Evolutionary conservation across 257 asterid species (phyloP), one percentile per base, ranked within the genome.

Genomic region (Lycium ferocissimum): DNA sequence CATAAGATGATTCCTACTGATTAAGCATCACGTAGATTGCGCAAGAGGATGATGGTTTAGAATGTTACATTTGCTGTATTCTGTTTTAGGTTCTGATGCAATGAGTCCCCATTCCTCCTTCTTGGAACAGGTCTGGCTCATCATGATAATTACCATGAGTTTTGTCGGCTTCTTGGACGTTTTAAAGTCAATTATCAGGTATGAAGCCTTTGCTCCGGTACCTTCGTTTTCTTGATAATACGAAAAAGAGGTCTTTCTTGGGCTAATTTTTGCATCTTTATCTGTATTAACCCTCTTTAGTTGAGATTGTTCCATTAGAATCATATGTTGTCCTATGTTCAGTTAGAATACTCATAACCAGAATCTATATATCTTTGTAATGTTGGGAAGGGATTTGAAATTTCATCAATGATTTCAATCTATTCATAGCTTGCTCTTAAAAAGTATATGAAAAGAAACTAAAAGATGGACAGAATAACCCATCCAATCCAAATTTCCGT

Each of bases 111-210:
- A 59, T 2, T 63, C 22, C 22, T 40, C 65, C 65, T 78, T 2
- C 15, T 54, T 57, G 71, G 13, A 69, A 83, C 91, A 97, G 99
- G 99, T 87, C 93, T 97, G 91, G 97, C 95, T 71, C 94, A 92
- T 89, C 98, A 95, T 89, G 98, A 97, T 87, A 95, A 97, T 90
- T 97, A 97, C 93, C 99, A 97, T 88, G 99, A 93, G 91, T 97
- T 94, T 85, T 97, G 99, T 88, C 99, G 99, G 81, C 96, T 97
- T 86, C 98, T 97, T 90, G 99, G 99, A 90, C 97, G 98, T 83
- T 97, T 97, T 92, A 92, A 95, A 93, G 84, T 94, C 87, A 95
- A 93, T 89, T 97, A 95, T 91, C 99, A 97, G 99, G 99, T 93
- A 91, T 65, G 47, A 51, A 53, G 63, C 82, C 15, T 76, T 12